phyloP scores from a whole-genome alignment of 2,329 filamentous ascomycete species.

The Aspergillus pseudoglaucus region DNA sequence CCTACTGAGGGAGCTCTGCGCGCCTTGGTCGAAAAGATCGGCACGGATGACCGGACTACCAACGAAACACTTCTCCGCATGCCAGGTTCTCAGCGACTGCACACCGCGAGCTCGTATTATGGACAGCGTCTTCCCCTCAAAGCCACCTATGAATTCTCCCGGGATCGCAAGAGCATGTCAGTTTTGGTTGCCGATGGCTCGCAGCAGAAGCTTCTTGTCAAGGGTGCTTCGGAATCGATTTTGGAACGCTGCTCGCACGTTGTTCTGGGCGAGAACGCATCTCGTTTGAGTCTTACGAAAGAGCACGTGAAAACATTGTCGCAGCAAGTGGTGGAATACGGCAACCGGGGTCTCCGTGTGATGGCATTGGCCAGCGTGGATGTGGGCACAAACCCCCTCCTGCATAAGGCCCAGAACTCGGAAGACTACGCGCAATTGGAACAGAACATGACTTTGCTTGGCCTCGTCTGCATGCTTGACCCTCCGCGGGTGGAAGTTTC shows the following conservation, averaged over 20 bases:
- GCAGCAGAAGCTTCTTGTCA: conserved; percentile 79
- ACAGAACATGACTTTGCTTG: conserved; percentile 88
- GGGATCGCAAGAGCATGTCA: conserved; percentile 98
- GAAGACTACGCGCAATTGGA: conserved; percentile 80
- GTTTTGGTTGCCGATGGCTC: conserved; percentile 70
- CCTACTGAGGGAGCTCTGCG: conserved; percentile 91
- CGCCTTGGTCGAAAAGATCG: conserved; percentile 88
- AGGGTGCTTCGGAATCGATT: conserved; percentile 91
- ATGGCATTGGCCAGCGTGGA: conserved; percentile 87
- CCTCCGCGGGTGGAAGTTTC: conserved; percentile 90
- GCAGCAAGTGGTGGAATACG: conserved; percentile 80
- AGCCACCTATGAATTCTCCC: conserved; percentile 92
- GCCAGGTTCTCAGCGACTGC: conserved; percentile 56
- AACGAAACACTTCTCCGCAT: conserved; percentile 48
- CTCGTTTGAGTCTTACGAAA: conserved; percentile 64
- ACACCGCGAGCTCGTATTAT: conserved; percentile 79
- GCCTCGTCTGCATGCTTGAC: conserved; percentile 93
- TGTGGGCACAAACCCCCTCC: conserved; percentile 61
- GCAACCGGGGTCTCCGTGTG: conserved; percentile 85
- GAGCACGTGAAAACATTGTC: conserved; percentile 64
- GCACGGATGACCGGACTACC: conserved; percentile 61
- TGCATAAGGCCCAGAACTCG: conserved; percentile 71
- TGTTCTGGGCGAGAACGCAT: conserved; percentile 70
- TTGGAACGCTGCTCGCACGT: conserved; percentile 84
- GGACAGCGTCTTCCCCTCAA: conserved; percentile 68